Conservation (phyloP, 805 yeast genomes). For the Candida nanaspora region DNA sequence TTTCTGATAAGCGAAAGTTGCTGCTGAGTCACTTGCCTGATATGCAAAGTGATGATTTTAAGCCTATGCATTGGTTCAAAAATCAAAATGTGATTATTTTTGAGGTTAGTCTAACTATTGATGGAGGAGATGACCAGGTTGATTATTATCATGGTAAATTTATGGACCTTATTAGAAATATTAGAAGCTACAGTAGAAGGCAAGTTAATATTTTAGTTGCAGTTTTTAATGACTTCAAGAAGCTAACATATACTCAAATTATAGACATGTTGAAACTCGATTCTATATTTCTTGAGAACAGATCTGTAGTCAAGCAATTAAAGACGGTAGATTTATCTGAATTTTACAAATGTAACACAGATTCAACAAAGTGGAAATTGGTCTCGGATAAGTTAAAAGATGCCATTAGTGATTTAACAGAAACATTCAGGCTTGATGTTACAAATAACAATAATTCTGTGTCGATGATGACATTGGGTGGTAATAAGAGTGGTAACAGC, state of each 20-base stretch:
- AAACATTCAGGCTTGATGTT: background rate
- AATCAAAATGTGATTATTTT: slow-evolving; percentile 38
- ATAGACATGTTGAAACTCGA: too few species aligned
- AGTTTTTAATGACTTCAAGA: background rate
- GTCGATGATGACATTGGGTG: too few species aligned
- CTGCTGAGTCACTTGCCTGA: slow-evolving; percentile 35
- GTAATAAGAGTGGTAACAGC: too few species aligned
- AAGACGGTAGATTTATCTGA: background rate
- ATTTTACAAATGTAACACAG: background rate
- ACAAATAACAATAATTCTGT: too few species aligned
- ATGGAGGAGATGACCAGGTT: too few species aligned
- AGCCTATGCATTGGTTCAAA: slow-evolving; percentile 31
- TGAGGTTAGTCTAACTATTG: slow-evolving; percentile 34
- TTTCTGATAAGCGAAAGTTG: slow-evolving; percentile 10
- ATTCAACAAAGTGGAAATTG: background rate
- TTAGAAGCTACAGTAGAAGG: background rate
- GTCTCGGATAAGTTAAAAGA: background rate
- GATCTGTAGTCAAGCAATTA: background rate
- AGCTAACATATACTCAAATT: background rate
- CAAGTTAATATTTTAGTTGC: background rate
- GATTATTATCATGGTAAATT: background rate
- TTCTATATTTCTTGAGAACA: too few species aligned
- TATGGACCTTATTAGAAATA: background rate
- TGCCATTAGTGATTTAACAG: background rate
- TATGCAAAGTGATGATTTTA: slow-evolving; percentile 14